Base-by-base conservation (phyloP, 345 rosid species). In the Gossypium raimondii region DNA sequence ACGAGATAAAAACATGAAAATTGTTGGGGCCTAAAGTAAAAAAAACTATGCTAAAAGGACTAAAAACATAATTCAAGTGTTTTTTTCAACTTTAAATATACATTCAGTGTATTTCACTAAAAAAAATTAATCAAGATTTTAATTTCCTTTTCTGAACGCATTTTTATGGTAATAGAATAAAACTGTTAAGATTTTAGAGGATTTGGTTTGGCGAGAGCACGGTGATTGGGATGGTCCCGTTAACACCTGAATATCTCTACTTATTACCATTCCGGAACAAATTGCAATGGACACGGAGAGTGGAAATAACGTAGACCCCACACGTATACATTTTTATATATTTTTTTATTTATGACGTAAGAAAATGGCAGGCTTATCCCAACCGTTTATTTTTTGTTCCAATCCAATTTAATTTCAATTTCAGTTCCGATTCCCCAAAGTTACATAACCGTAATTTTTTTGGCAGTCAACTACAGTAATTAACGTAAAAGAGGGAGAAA, bases 381-480 rank as follows among this genome's bases (percentile, higher is more conserved):
- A 53, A 29, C 61, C 52, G 38, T 43, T 20, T 5, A 25, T 27
- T 43, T 29, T 34, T 70, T 70, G 12, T 24, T 41, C n/a, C 41
- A 60, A 59, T 73, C 44, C 55, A 22, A 73, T 60, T 73, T 47
- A 73, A 73, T 24, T 45, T 59, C 4, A 5, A 9, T 3, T 47
- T 73, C 67, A 3, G 27, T 45, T 73, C 68, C 76, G 68, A 47
- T 25, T 16, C 18, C 45, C 24, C 22, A 51, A 25, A 68, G 43
- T 48, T 47, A 48, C 57, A 24, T 22, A 34, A 3, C 63, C 0
- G 63, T 59, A 24, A 22, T 3, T 2, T 1, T 55, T 18, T 58
- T 22, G 0, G 29, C 5, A 11, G 62, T 57, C 16, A 58, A 58
- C 22, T 13, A 22, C 4, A 58, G 34, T 5, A 11, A 25, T 13